These are phyloP conservation scores for Turnera subulata DNA, from an alignment of 345 rosid genomes.

Conservation along the genomic window DNA sequence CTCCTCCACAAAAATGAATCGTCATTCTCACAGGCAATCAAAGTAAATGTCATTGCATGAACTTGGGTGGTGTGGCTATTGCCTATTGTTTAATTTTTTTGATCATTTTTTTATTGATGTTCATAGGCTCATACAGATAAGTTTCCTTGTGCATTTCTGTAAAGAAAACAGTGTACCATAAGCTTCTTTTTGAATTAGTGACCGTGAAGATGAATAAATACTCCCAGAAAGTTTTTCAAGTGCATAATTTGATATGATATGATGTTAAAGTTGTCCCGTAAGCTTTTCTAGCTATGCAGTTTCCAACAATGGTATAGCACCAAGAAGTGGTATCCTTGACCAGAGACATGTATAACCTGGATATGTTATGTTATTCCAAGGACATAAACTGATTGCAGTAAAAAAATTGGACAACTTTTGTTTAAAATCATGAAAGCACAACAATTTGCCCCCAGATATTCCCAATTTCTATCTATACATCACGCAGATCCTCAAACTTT, in stretches of 20 bases:
- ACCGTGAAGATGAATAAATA: background rate
- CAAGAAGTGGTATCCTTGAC: no score
- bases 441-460: no score
- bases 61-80: background rate
- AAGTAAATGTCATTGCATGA: background rate
- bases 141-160: background rate
- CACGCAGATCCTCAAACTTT: no score
- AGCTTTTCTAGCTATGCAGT: no score
- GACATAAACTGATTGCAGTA: no score
- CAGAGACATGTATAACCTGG: background rate
- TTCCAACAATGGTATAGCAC: background rate
- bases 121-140: background rate
- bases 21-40: background rate
- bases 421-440: no score
- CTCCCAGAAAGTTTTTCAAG: background rate
- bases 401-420: background rate
- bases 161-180: background rate
- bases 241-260: background rate
- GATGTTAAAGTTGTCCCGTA: no score
- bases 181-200: background rate
- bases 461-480: no score
- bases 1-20: constrained; percentile 28
- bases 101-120: background rate
- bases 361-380: background rate
- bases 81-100: background rate